A percentile compares a stretch with the other conserved stretches of the same genome.
These are phyloP conservation scores for Phytopythium vexans DNA, from an alignment of 352 stramenopile genomes.

Conservation along the genomic window DNA sequence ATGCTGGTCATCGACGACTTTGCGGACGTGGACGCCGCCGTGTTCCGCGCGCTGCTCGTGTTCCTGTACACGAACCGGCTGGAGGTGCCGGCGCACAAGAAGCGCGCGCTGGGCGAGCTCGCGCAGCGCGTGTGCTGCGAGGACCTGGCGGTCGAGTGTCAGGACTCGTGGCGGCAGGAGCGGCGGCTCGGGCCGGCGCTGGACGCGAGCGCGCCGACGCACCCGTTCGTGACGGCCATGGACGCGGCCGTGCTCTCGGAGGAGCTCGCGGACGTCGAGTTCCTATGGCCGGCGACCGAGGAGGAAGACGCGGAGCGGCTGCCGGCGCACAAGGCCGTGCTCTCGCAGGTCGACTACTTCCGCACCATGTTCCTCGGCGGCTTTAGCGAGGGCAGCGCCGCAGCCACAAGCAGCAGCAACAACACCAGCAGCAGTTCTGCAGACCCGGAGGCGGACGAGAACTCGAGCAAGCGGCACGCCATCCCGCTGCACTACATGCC, in stretches of 20 bases:
- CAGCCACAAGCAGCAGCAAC: neutral
- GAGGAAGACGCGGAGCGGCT: constrained; percentile 28
- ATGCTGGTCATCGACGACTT: constrained; percentile 50
- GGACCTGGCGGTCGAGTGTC: constrained; percentile 36
- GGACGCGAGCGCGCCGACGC: constrained; percentile 18
- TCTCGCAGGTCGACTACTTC: constrained; percentile 81
- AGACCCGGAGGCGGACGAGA: constrained; percentile 1
- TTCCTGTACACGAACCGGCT: constrained; percentile 76
- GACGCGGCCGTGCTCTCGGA: constrained; percentile 34
- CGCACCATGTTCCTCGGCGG: constrained; percentile 79
- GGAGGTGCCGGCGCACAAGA: constrained; percentile 61
- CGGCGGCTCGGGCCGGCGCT: constrained; percentile 3
- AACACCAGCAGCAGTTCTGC: no score
- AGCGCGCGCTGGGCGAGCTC: constrained; percentile 47
- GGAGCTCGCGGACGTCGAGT: constrained; percentile 62
- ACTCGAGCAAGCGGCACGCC: constrained; percentile 25
- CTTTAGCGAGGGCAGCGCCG: constrained; percentile 59
- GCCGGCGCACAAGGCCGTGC: constrained; percentile 65
- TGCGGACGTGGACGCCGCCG: constrained; percentile 46
- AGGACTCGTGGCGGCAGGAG: constrained; percentile 55
- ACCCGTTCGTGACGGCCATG: constrained; percentile 61
- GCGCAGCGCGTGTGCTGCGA: constrained; percentile 53
- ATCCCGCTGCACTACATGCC: constrained; percentile 74
- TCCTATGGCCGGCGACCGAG: constrained; percentile 58
- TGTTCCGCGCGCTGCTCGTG: constrained; percentile 59